phyloP scores from a whole-genome alignment of 2,329 filamentous ascomycete genomes.

The Colletotrichum filicis region DNA sequence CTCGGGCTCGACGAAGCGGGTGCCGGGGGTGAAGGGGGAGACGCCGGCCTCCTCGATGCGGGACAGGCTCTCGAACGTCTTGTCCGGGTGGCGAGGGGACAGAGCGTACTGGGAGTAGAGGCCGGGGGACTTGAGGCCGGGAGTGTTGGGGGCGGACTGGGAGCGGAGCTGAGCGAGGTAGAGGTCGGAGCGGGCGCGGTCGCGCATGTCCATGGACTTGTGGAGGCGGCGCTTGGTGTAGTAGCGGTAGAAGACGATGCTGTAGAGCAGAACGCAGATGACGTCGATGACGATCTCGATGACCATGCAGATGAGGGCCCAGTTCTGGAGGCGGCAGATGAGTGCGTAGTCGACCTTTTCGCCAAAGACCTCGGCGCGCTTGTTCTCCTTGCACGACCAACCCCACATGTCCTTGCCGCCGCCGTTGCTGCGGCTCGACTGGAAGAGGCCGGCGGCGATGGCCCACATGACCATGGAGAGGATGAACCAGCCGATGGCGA shows the following conservation, averaged over 20 bases:
- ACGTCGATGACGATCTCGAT: slow-evolving; percentile 95
- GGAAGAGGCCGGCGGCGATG: slow-evolving; percentile 84
- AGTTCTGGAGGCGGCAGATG: slow-evolving; percentile 93
- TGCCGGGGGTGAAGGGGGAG: slow-evolving; percentile 64
- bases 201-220: slow-evolving; percentile 96
- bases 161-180: slow-evolving; percentile 88
- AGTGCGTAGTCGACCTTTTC: slow-evolving; percentile 89
- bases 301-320: slow-evolving; percentile 94
- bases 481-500: slow-evolving; percentile 93
- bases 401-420: slow-evolving; percentile 94
- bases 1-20: slow-evolving; percentile 68
- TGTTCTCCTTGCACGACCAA: slow-evolving; percentile 95
- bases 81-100: slow-evolving; percentile 52
- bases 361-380: slow-evolving; percentile 79
- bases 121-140: slow-evolving; percentile 78
- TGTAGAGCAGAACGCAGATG: slow-evolving; percentile 92
- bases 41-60: slow-evolving; percentile 46
- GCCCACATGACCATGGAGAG: slow-evolving; percentile 94
- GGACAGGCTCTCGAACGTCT: slow-evolving; percentile 63
- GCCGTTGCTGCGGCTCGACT: slow-evolving; percentile 76
- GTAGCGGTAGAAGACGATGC: slow-evolving; percentile 95
- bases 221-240: slow-evolving; percentile 95
- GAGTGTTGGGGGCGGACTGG: slow-evolving; percentile 95
- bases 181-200: slow-evolving; percentile 92
- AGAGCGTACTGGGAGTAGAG: slow-evolving; percentile 56